Base-by-base conservation (phyloP, 805 yeast genomes). In the Yamadazyma scolyti region DNA sequence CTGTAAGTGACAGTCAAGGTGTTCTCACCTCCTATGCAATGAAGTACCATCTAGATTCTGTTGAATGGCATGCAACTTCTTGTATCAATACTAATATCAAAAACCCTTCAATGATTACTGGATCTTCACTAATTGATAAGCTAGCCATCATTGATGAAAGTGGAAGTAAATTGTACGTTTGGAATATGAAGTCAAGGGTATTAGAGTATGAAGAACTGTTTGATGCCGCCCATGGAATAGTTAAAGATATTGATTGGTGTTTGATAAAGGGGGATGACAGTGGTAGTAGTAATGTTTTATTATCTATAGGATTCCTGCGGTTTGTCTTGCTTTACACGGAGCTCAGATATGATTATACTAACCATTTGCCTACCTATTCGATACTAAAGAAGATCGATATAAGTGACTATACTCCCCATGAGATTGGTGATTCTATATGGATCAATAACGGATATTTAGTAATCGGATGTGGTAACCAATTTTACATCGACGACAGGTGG, bases 381-480 rank as follows among this genome's bases (percentile, higher is more conserved):
- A 78, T 84, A 0, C 74, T 89, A 35, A 81, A 85, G 47, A 73
- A 74, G 37, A 73, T 87, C 24, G 88, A 82, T 46, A 75, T 89
- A 3, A 65, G 77, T 1, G 69, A 69, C 20, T 83, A 73, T 47
- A 88, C 96, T 0, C 64, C 84, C 0, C 96, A 88, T 50, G 67
- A 66, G 10, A 87, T 89, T 37, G 96, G 96, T 6, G 97, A 89
- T 52, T 82, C 94, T 10, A 67, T 82, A 9, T 90, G 97, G 97
- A 62, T 90, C 41, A 68, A 73, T 28, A 77, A 80, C 46, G 95
- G 94, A 1, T 72, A 78, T 11, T 68, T 89, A 32, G 89, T 84
- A 1, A 76, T 86, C 34, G 96, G 93, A 3, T 69, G 90, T 10
- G 97, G 97, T 0, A 89, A 89, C 54, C 97, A 89, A 51, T 70